Base-by-base conservation (phyloP, 352 stramenopile genomes). In the Phytopythium delawarense region DNA sequence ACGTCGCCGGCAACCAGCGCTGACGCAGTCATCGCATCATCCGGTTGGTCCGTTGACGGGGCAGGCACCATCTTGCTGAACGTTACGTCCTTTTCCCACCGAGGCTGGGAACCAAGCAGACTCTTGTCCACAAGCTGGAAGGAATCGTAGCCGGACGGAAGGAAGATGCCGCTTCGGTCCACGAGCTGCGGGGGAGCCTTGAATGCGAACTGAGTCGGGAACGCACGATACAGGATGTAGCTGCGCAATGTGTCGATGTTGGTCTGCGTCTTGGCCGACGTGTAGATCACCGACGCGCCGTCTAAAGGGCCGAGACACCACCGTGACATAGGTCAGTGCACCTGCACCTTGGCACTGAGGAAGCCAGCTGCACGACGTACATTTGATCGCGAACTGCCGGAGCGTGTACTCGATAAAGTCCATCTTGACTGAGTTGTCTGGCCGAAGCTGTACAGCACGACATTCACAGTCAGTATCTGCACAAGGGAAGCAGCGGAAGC, bases 401-500 rank as follows among this genome's bases (percentile, higher is more conserved):
- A 94, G 70, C 7, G 75, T 84, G 57, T 82, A 93, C 69, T 94
- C 81, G 44, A 93, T 81, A 65, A 88, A 94, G 65, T 94, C 86
- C 77, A 92, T 89, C 63, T 93, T 91, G 21, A 91, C 65, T 7
- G 86, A 92, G 68, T 90, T 91, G 54, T 94, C 86, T 8, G 77
- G 77, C 32, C 81, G 78, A 52, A 89, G 59, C 82, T 89, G 63
- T 49, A 57, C 42, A 55, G 52, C 46, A 39, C 37, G 45, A 37
- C 50, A 9, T 45, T 7, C 25, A 61, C 2, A 64, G 7, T 34
- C 21, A 48, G 16, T 34, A 56, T 30, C 6, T 58, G 30, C 12
- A 11, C 28, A 3, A n/a, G 7, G 16, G 3, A 37, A 7, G 30
- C 13, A 53, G 21, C 6, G 40, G 23, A 37, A 53, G 20, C 12